These are phyloP conservation scores for Sporisorium reilianum DNA, from an alignment of 1,284 basidiomycete species.

Conservation along the genomic window DNA sequence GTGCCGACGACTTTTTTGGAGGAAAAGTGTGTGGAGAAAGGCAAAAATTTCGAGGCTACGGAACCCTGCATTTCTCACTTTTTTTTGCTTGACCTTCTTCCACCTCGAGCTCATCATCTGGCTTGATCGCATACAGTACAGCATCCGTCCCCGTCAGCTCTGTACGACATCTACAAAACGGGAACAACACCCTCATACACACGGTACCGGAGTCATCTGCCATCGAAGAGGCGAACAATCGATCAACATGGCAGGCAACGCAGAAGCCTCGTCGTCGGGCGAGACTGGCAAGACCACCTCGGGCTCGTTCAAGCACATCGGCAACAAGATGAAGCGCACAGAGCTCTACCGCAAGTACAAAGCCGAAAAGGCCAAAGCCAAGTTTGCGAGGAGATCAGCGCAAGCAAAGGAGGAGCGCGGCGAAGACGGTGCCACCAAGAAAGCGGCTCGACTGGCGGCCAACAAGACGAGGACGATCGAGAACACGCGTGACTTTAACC, in stretches of 20 bases:
- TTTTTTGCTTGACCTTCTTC: background rate
- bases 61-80: slow-evolving; percentile 5
- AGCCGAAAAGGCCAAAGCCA: slow-evolving; percentile 82
- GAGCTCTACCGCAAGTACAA: slow-evolving; percentile 75
- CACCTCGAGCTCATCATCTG: slow-evolving; percentile 2
- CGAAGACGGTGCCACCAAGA: slow-evolving; percentile 79
- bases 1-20: slow-evolving; percentile 21
- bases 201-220: too few species aligned
- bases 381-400: slow-evolving; percentile 82
- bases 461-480: slow-evolving; percentile 93
- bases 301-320: slow-evolving; percentile 64
- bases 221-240: background rate
- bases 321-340: slow-evolving; percentile 70
- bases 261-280: slow-evolving; percentile 19
- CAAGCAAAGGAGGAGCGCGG: slow-evolving; percentile 71
- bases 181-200: background rate
- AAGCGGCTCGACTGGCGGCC: slow-evolving; percentile 78
- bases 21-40: slow-evolving; percentile 32
- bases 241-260: background rate
- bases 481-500: slow-evolving; percentile 90
- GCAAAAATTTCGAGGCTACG: slow-evolving; percentile 12
- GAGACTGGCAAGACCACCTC: slow-evolving; percentile 26
- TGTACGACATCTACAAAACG: background rate
- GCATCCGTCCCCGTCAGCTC: background rate
- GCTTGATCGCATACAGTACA: background rate